Evolutionary conservation across 441 rosid genomes (phyloP).

Genomic region (Sinapis alba): DNA sequence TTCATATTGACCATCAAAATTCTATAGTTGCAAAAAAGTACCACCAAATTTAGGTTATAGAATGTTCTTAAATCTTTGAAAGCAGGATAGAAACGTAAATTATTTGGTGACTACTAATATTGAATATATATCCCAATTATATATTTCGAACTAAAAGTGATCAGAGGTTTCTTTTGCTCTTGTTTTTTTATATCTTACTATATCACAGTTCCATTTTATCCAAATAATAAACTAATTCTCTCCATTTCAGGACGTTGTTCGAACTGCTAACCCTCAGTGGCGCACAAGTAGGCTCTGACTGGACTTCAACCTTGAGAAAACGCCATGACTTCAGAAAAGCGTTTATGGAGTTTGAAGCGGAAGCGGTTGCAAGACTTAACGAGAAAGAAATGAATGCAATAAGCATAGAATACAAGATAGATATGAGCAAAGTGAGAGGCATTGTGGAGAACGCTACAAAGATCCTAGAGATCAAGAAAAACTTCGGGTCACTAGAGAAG

Average conservation of each 20-base stretch:
- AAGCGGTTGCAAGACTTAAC: conserved; percentile 48
- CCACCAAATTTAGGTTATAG: neutral
- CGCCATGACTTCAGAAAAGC: conserved; percentile 71
- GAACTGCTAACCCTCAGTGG: conserved; percentile 77
- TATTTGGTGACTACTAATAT: neutral
- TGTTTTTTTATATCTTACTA: neutral
- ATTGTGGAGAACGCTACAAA: conserved; percentile 66
- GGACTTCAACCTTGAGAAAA: conserved; percentile 81
- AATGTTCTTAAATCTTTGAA: neutral
- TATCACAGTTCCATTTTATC: neutral
- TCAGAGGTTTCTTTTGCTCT: neutral
- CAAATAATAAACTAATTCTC: neutral
- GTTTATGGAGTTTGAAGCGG: conserved; percentile 70
- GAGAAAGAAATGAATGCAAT: conserved; percentile 68
- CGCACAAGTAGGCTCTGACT: conserved; percentile 93
- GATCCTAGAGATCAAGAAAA: conserved; percentile 58
- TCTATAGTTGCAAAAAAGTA: neutral
- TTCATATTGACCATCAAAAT: conserved; percentile 50
- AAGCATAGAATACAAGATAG: conserved; percentile 55
- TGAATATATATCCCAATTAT: neutral
- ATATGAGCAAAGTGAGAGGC: conserved; percentile 66
- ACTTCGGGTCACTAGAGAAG: conserved; percentile 69
- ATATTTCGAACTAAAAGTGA: neutral
- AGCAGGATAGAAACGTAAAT: neutral
- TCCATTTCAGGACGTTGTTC: conserved; percentile 56